Conservation (phyloP, 2,329 filamentous ascomycete genomes). For the Lasiodiplodia sp. region DNA sequence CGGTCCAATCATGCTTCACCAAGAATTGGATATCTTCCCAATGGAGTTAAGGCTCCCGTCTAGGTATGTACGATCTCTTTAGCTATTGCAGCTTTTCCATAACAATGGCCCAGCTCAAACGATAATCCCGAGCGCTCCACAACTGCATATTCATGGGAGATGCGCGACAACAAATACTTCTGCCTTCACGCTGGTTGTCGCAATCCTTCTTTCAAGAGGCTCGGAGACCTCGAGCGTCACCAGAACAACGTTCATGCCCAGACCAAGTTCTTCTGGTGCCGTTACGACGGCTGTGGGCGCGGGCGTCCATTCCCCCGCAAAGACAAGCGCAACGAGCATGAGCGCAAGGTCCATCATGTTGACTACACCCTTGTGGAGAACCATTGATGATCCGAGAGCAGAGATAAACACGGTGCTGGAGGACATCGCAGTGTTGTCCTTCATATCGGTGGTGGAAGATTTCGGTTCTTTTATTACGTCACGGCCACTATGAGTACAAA, state of each 20-base stretch:
- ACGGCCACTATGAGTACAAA: neutral
- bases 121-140: too few relatives aligned
- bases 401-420: too few relatives aligned
- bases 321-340: constrained; percentile 31
- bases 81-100: too few relatives aligned
- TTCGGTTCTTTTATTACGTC: neutral
- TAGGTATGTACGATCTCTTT: too few relatives aligned
- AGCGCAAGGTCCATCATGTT: constrained; percentile 27
- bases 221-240: neutral
- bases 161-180: neutral
- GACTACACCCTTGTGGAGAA: neutral
- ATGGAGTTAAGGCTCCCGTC: too few relatives aligned
- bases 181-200: neutral
- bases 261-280: constrained; percentile 13
- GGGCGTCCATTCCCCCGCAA: constrained; percentile 24
- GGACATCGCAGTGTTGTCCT: too few relatives aligned
- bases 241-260: neutral
- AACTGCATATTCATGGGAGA: neutral
- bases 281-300: neutral
- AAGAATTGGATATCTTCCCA: too few relatives aligned
- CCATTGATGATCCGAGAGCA: neutral
- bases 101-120: too few relatives aligned
- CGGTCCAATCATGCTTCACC: too few relatives aligned
- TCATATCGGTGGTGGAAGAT: too few relatives aligned
- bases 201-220: constrained; percentile 5